These are phyloP conservation scores for Alternaria atra DNA, from an alignment of 2,329 filamentous ascomycete genomes.

Conservation along the genomic window DNA sequence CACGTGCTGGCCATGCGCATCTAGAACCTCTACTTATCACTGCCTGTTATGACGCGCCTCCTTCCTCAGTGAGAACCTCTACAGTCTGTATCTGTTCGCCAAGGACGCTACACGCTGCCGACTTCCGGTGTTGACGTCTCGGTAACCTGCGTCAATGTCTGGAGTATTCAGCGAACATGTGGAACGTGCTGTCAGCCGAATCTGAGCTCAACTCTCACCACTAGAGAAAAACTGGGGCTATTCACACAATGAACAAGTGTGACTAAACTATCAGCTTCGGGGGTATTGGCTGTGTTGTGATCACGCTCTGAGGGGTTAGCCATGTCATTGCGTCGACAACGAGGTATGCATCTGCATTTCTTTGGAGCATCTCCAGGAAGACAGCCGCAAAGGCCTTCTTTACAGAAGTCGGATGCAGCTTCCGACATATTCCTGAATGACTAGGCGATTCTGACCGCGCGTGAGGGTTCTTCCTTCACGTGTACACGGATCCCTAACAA, in stretches of 20 bases:
- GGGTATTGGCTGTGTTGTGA: background rate
- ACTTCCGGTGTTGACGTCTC: background rate
- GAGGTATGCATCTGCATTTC: no score
- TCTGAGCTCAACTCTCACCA: background rate
- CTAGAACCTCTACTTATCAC: background rate
- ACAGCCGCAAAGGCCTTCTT: no score
- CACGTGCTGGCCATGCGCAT: background rate
- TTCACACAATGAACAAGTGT: background rate
- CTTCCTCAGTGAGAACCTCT: background rate
- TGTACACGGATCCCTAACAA: background rate
- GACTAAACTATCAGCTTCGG: background rate
- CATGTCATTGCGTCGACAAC: background rate
- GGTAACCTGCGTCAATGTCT: background rate
- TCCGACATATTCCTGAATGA: background rate
- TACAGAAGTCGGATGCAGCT: background rate
- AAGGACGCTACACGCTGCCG: background rate
- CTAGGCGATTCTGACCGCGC: background rate
- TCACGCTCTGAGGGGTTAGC: background rate
- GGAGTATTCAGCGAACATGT: background rate
- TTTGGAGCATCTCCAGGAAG: no score
- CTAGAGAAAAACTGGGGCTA: background rate
- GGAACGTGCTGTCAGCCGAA: slow-evolving; percentile 5
- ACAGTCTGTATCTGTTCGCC: background rate
- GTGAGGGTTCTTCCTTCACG: background rate
- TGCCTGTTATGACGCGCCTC: background rate